Base-by-base conservation (phyloP, 1,139 yeast species). In the Meyerozyma carpophila region DNA sequence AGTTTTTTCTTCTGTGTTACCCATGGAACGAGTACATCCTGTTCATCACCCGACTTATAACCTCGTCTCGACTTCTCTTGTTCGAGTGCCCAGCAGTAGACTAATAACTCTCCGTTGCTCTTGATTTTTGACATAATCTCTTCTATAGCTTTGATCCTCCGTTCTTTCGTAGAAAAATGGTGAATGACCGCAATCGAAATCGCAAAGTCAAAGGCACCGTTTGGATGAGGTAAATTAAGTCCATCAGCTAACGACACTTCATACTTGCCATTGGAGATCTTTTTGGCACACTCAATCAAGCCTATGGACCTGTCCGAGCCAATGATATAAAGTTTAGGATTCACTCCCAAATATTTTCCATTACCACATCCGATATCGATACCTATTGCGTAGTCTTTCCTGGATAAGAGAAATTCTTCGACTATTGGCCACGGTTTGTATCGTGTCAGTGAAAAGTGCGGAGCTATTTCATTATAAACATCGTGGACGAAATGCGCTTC, bases 351-450 rank as follows among this genome's bases (percentile, higher is more conserved):
- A 58, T 94, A 93, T 58, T 93, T 93, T 9, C 98, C 98, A 58
- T 94, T 93, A 3, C 98, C 98, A 62, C 98, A 93, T 0, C 98
- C 98, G 14, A 93, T 87, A 60, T 86, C 94, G 27, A 78, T 57
- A 3, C 84, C 84, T 3, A 78, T 39, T 1, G 74, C 57, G 46
- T 68, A 63, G 32, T 64, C 64, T 3, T 53, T 44, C 43, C 67
- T 63, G 6, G 50, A 54, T 18, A 55, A 59, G 41, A 93, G 66
- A 58, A 85, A 93, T 49, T 72, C 65, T 44, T 86, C 88, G 14
- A 94, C 98, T 13, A 90, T 82, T 5, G 98, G 98, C 98, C 98
- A 93, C 25, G 98, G 98, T 67, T 88, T 91, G 65, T 90, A 93
- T 36, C 98, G 68, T 0, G 98, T 93, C 52, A 84, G 84, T 3